These are phyloP conservation scores for Chamaecrista fasciculata DNA, from an alignment of 306 rosid genomes.

Conservation along the genomic window DNA sequence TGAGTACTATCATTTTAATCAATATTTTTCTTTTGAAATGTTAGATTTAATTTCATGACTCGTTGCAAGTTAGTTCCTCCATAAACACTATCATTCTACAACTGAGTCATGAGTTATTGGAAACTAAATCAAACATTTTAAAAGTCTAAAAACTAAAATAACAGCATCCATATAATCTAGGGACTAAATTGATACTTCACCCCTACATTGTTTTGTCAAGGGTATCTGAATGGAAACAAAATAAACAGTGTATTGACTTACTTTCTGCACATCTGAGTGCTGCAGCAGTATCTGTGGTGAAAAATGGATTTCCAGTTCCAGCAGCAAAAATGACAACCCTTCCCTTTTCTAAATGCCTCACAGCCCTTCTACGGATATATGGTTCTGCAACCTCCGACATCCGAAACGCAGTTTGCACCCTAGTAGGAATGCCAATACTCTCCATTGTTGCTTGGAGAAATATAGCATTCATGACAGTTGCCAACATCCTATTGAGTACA, in stretches of 20 bases:
- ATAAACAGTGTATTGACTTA: constrained; percentile 39
- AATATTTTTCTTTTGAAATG: too few species aligned
- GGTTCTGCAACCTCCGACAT: constrained; percentile 99
- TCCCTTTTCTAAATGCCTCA: constrained; percentile 94
- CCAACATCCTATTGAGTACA: constrained; percentile 74
- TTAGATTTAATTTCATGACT: too few species aligned
- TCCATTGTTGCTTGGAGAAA: constrained; percentile 99
- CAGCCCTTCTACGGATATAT: constrained; percentile 93
- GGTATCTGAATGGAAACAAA: constrained; percentile 10
- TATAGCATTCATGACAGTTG: constrained; percentile 96
- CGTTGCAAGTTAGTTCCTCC: too few species aligned
- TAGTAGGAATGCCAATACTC: constrained; percentile 93
- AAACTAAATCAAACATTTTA: too few species aligned
- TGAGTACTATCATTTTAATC: too few species aligned
- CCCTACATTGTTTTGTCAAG: too few species aligned
- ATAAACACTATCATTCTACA: too few species aligned
- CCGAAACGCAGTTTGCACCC: constrained; percentile 98
- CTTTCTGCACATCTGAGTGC: constrained; percentile 98
- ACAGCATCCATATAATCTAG: too few species aligned
- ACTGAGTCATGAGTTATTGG: too few species aligned
- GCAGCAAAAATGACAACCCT: constrained; percentile 98
- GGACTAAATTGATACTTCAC: too few species aligned
- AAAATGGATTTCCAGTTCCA: constrained; percentile 97
- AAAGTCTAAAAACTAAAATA: too few species aligned
- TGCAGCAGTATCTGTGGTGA: constrained; percentile 96